Evolutionary conservation across 768 basidiomycete genomes (phyloP).

Genomic region (Kwoniella dendrophila): DNA sequence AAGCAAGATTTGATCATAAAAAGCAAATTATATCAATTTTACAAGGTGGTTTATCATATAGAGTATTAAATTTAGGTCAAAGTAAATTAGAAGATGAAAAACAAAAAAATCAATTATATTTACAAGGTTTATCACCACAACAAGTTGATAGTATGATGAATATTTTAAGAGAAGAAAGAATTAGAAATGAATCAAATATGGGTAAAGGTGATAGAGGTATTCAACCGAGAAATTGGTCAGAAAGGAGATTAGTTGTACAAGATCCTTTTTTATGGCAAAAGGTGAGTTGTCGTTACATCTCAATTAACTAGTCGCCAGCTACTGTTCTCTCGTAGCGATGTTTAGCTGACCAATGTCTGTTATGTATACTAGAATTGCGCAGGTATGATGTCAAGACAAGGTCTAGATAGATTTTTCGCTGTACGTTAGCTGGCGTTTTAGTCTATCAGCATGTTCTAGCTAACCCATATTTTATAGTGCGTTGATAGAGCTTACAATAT

Average conservation of each 20-base stretch:
- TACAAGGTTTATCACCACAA: background rate
- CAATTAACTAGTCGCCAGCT: background rate
- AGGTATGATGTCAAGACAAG: slow-evolving; percentile 21
- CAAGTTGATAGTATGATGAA: slow-evolving; percentile 3
- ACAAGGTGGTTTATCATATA: slow-evolving; percentile 33
- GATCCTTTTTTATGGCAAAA: slow-evolving; percentile 55
- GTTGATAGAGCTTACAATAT: slow-evolving; percentile 18
- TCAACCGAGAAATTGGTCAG: slow-evolving; percentile 49
- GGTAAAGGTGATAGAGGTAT: slow-evolving; percentile 33
- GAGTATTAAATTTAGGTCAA: slow-evolving; percentile 20
- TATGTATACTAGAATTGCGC: slow-evolving; percentile 25
- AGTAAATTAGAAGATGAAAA: slow-evolving; percentile 18
- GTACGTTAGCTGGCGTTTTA: slow-evolving; percentile 15
- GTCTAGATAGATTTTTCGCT: slow-evolving; percentile 17
- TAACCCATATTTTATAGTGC: slow-evolving; percentile 6
- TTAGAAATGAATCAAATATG: slow-evolving; percentile 25
- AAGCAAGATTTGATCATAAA: slow-evolving; percentile 29
- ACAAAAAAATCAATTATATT: slow-evolving; percentile 1
- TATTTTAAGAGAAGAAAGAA: slow-evolving; percentile 7
- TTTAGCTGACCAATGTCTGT: background rate
- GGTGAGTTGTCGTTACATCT: slow-evolving; percentile 27
- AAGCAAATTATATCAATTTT: slow-evolving; percentile 35
- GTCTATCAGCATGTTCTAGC: background rate
- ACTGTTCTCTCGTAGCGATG: background rate
- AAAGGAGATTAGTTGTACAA: slow-evolving; percentile 47